Percentiles rank a stretch among this genome's conserved stretches.
Evolutionary conservation across 345 rosid genomes (phyloP).

Genomic region (Laguncularia racemosa): DNA sequence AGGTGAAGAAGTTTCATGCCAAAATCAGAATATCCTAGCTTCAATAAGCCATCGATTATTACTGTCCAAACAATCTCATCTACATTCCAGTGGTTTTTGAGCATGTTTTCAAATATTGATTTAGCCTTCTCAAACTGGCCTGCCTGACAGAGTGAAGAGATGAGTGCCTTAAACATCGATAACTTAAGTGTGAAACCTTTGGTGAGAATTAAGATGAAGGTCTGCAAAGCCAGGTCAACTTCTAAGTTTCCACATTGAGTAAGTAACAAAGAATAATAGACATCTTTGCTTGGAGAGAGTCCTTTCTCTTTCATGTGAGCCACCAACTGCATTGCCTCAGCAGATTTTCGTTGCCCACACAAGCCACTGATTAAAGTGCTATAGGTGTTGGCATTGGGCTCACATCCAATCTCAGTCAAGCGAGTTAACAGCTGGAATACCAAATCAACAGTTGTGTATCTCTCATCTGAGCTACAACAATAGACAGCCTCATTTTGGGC

Average conservation of each 20-base stretch:
- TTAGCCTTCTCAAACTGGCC: slow-evolving; percentile 35
- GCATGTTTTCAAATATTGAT: slow-evolving; percentile 32
- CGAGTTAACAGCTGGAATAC: slow-evolving; percentile 33
- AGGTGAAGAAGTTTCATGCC: slow-evolving; percentile 43
- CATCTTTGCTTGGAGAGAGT: slow-evolving; percentile 28
- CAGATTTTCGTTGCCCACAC: slow-evolving; percentile 42
- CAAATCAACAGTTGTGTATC: slow-evolving; percentile 16
- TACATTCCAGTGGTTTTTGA: slow-evolving; percentile 30
- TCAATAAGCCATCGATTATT: slow-evolving; percentile 51
- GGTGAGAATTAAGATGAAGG: slow-evolving; percentile 19
- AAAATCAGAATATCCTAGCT: slow-evolving; percentile 32
- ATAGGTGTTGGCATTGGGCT: slow-evolving; percentile 32
- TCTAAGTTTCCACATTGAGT: slow-evolving; percentile 46
- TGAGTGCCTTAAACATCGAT: slow-evolving; percentile 28
- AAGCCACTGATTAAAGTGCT: slow-evolving; percentile 33
- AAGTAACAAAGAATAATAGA: slow-evolving; percentile 30
- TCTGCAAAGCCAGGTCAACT: slow-evolving; percentile 38
- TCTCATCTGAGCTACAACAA: slow-evolving; percentile 21
- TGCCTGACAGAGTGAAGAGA: slow-evolving; percentile 40
- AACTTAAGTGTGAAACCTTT: slow-evolving; percentile 24
- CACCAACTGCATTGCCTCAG: slow-evolving; percentile 39
- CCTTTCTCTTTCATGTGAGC: slow-evolving; percentile 44
- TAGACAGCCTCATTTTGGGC: slow-evolving; percentile 28
- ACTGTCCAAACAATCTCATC: slow-evolving; percentile 64
- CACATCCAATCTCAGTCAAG: slow-evolving; percentile 38